A percentile compares a stretch with the other conserved stretches of the same genome.
phyloP scores from a whole-genome alignment of 495 filamentous ascomycete genomes.

The Annulohypoxylon moriforme region DNA sequence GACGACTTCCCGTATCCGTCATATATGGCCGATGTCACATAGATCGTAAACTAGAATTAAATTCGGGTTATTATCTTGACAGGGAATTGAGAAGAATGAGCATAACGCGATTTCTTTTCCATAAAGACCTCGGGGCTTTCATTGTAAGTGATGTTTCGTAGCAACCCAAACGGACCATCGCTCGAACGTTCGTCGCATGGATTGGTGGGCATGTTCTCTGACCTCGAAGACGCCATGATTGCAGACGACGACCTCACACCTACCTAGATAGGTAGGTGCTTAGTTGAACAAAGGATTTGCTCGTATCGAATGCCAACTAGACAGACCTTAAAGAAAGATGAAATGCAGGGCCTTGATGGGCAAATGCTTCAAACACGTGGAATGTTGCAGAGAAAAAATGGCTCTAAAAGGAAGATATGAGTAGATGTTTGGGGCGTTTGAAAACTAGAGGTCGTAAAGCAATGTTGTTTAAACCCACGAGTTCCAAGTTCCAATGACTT shows the following conservation, averaged over 20 bases:
- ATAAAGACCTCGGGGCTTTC: too few relatives aligned
- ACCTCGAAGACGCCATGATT: not conserved
- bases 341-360: not conserved
- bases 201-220: not conserved
- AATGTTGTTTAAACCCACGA: too few relatives aligned
- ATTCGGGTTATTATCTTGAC: not conserved
- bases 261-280: not conserved
- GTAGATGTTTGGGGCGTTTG: too few relatives aligned
- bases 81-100: not conserved
- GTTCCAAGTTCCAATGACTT: too few relatives aligned
- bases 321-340: not conserved
- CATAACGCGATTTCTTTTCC: not conserved
- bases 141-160: too few relatives aligned
- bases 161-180: not conserved
- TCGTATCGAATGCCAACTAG: not conserved
- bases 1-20: not conserved
- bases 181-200: not conserved
- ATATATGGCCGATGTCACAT: conserved; percentile 1
- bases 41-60: not conserved
- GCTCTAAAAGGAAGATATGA: too few relatives aligned
- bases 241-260: not conserved
- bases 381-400: too few relatives aligned
- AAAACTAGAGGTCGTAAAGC: too few relatives aligned
- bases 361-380: not conserved
- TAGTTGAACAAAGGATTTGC: not conserved